These are phyloP conservation scores for Aspergillus jensenii DNA, from an alignment of 2,329 filamentous ascomycete genomes.

Conservation along the genomic window DNA sequence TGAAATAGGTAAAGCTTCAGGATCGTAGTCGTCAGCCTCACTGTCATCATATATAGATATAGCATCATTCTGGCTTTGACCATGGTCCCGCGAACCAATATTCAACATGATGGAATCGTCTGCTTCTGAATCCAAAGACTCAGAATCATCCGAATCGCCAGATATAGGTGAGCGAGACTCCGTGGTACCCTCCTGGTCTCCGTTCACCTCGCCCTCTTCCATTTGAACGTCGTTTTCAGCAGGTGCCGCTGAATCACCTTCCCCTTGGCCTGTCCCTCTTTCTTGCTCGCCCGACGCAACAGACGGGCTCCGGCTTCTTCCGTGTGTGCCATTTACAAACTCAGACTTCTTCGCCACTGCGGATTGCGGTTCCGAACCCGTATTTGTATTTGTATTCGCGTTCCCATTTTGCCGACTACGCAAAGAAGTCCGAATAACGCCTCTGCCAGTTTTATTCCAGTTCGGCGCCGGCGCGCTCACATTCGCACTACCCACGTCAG, in stretches of 20 bases:
- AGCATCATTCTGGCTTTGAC: conserved; percentile 12
- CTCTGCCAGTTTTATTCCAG: conserved; percentile 47
- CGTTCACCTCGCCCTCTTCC: conserved; percentile 32
- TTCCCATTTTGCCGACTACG: conserved; percentile 26
- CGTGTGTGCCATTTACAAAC: conserved; percentile 38
- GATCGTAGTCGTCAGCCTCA: conserved; percentile 23
- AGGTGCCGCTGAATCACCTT: conserved; percentile 7
- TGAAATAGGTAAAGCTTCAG: conserved; percentile 18
- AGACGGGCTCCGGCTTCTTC: conserved; percentile 39
- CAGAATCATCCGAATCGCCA: conserved; percentile 32
- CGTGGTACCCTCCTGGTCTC: conserved; percentile 14
- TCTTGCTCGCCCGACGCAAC: conserved; percentile 16
- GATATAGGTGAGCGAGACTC: conserved; percentile 13
- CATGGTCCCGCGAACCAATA: conserved; percentile 26
- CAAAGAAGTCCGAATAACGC: conserved; percentile 44
- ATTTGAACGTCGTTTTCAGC: conserved; percentile 14
- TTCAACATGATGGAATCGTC: conserved; percentile 47
- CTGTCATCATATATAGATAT: not conserved
- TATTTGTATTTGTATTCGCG: conserved; percentile 8
- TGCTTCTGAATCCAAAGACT: conserved; percentile 35
- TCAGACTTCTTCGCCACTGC: conserved; percentile 27
- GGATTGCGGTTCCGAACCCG: not conserved
- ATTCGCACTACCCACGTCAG: conserved; percentile 9
- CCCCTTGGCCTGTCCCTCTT: not conserved
- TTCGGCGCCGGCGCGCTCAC: conserved; percentile 31